Evolutionary conservation across 2,329 filamentous ascomycete genomes (phyloP).

Genomic region (Ilyonectria destructans): DNA sequence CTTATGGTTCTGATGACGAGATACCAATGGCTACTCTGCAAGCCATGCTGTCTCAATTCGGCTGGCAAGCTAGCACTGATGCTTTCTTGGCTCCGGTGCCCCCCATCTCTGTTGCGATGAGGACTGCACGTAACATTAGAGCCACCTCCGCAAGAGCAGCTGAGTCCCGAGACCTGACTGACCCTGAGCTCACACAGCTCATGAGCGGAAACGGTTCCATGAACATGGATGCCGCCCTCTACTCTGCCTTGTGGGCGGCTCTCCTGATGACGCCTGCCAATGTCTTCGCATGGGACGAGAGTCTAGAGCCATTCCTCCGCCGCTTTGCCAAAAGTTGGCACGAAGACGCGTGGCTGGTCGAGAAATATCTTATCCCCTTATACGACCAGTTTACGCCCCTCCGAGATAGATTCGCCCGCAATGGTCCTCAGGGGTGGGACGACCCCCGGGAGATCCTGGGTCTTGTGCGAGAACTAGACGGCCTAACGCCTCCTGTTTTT

Average conservation of each 20-base stretch:
- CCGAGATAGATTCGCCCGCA: slow-evolving; percentile 47
- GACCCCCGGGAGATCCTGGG: slow-evolving; percentile 52
- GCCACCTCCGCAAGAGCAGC: slow-evolving; percentile 69
- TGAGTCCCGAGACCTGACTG: slow-evolving; percentile 49
- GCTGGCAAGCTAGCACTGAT: slow-evolving; percentile 60
- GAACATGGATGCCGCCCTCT: slow-evolving; percentile 74
- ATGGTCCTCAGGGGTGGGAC: slow-evolving; percentile 48
- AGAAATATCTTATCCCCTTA: slow-evolving; percentile 76
- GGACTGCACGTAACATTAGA: slow-evolving; percentile 84
- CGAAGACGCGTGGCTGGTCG: slow-evolving; percentile 81
- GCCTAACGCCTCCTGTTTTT: slow-evolving; percentile 56
- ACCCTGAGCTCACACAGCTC: slow-evolving; percentile 53
- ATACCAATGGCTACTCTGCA: slow-evolving; percentile 74
- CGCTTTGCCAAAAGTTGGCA: slow-evolving; percentile 56
- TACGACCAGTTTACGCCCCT: slow-evolving; percentile 62
- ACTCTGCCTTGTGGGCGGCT: slow-evolving; percentile 82
- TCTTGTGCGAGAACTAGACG: slow-evolving; percentile 63
- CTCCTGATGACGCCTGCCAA: slow-evolving; percentile 69
- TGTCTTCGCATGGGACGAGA: slow-evolving; percentile 71
- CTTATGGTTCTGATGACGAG: slow-evolving; percentile 81
- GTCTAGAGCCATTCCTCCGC: slow-evolving; percentile 76
- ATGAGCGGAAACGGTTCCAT: slow-evolving; percentile 53
- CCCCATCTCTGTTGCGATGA: slow-evolving; percentile 78
- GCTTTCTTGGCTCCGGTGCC: slow-evolving; percentile 76
- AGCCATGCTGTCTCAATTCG: slow-evolving; percentile 68